Evolutionary conservation across 768 basidiomycete species (phyloP).

Genomic region (Mrakia gelida): DNA sequence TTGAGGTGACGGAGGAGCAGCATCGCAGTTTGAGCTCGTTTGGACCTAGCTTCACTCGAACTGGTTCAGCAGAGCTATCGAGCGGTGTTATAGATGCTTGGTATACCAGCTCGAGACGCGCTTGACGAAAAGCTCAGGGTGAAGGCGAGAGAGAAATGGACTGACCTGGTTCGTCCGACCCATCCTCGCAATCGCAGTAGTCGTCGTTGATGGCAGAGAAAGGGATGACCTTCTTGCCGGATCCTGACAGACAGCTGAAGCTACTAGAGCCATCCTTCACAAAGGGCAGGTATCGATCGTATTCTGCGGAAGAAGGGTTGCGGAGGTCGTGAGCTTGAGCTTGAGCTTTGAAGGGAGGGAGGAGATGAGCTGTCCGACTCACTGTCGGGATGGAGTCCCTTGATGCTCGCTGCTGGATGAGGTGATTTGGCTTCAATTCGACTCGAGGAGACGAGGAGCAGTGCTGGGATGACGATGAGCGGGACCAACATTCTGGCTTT

Average conservation of each 20-base stretch:
- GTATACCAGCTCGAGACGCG: not conserved
- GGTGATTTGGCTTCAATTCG: not conserved
- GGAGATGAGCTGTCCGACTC: not conserved
- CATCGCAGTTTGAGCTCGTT: not conserved
- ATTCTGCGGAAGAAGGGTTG: not conserved
- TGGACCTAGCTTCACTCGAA: not conserved
- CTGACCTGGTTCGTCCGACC: constrained; percentile 89
- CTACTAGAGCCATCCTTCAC: constrained; percentile 53
- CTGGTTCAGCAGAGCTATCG: not conserved
- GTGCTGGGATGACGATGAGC: not conserved
- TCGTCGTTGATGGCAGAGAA: constrained; percentile 87
- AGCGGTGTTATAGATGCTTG: not conserved
- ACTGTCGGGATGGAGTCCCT: constrained; percentile 28
- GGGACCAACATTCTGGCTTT: not conserved
- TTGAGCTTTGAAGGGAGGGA: not conserved
- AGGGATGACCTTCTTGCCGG: constrained; percentile 59
- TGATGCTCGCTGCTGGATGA: constrained; percentile 24
- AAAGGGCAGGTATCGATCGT: constrained; percentile 38
- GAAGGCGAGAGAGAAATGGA: constrained; percentile 1
- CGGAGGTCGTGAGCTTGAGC: too few species aligned
- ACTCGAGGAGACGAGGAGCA: not conserved
- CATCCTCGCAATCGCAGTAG: constrained; percentile 88
- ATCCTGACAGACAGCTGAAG: constrained; percentile 80
- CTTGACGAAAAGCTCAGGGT: not conserved
- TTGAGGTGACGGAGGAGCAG: not conserved